Percentiles rank a stretch among this genome's conserved stretches.
Conservation (phyloP, 1,284 basidiomycete genomes). For the Phlebopus sp. region DNA sequence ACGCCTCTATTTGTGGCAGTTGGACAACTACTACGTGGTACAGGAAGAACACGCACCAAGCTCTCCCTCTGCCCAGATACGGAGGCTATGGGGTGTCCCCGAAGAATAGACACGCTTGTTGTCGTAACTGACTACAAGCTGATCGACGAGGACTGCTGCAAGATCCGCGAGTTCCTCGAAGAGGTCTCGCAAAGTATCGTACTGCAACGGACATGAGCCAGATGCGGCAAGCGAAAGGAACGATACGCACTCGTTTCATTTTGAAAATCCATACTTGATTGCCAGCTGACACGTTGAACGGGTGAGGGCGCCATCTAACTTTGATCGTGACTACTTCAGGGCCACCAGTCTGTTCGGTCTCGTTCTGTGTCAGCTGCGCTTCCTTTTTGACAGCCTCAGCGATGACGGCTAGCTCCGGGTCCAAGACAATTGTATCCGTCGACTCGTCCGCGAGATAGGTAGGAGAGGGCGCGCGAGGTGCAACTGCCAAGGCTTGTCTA, state of each 20-base stretch:
- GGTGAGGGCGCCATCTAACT: slow-evolving; percentile 65
- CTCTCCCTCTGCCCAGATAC: slow-evolving; percentile 63
- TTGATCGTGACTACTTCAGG: slow-evolving; percentile 48
- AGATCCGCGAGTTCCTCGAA: slow-evolving; percentile 64
- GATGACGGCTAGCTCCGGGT: slow-evolving; percentile 61
- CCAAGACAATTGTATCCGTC: slow-evolving; percentile 47
- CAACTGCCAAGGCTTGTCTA: slow-evolving; percentile 45
- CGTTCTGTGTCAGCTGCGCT: slow-evolving; percentile 14
- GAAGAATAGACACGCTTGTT: slow-evolving; percentile 63
- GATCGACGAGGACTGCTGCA: slow-evolving; percentile 44
- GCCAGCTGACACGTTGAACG: slow-evolving; percentile 41
- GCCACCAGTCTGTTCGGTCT: slow-evolving; percentile 29
- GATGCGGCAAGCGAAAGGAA: slow-evolving; percentile 1
- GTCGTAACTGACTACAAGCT: slow-evolving; percentile 57
- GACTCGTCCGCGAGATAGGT: slow-evolving; percentile 43
- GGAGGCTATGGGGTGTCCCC: slow-evolving; percentile 60
- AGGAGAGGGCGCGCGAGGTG: slow-evolving; percentile 45
- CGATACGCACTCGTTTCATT: slow-evolving; percentile 52
- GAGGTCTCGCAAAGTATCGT: slow-evolving; percentile 56
- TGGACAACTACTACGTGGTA: slow-evolving; percentile 10
- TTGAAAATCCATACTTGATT: slow-evolving; percentile 47
- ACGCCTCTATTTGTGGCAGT: slow-evolving; percentile 50
- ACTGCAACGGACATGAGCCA: slow-evolving; percentile 35
- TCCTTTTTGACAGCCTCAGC: slow-evolving; percentile 36
- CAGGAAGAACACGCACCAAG: slow-evolving; percentile 45